phyloP scores from a whole-genome alignment of 1,139 yeast species.

The Kluyveromyces sp. region DNA sequence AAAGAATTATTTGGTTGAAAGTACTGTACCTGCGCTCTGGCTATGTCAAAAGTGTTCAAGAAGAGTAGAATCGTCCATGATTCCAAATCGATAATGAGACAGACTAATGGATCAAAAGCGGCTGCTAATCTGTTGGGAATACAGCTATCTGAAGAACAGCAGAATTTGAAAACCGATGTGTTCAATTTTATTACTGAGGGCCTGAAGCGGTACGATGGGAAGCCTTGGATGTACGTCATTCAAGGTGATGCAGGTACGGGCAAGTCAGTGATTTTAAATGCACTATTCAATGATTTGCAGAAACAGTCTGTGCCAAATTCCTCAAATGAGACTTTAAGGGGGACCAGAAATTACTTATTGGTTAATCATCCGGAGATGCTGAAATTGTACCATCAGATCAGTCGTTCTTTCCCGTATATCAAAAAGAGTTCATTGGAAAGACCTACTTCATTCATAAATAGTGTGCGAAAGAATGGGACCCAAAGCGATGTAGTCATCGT shows the following conservation, averaged over 20 bases:
- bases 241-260: constrained; percentile 49
- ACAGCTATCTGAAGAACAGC: constrained; percentile 34
- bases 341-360: constrained; percentile 33
- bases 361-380: constrained; percentile 42
- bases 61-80: not conserved
- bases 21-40: no score
- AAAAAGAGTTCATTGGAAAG: constrained; percentile 34
- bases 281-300: constrained; percentile 61
- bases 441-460: constrained; percentile 38
- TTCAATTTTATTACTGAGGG: constrained; percentile 27
- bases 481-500: constrained; percentile 34
- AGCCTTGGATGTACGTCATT: constrained; percentile 34
- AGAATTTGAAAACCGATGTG: constrained; percentile 24
- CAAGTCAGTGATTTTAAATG: constrained; percentile 62
- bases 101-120: constrained; percentile 20
- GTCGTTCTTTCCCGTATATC: constrained; percentile 32
- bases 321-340: constrained; percentile 17
- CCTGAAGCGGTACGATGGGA: constrained; percentile 16
- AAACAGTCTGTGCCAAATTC: constrained; percentile 15
- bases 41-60: constrained; percentile 4
- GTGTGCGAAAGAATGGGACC: constrained; percentile 20
- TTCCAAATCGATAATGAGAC: not conserved
- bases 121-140: constrained; percentile 33
- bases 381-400: constrained; percentile 36
- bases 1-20: no score